Percentiles rank a stretch among this genome's conserved stretches.
These are phyloP conservation scores for Gentiana macrophylla DNA, from an alignment of 257 asterid genomes.

Conservation along the genomic window DNA sequence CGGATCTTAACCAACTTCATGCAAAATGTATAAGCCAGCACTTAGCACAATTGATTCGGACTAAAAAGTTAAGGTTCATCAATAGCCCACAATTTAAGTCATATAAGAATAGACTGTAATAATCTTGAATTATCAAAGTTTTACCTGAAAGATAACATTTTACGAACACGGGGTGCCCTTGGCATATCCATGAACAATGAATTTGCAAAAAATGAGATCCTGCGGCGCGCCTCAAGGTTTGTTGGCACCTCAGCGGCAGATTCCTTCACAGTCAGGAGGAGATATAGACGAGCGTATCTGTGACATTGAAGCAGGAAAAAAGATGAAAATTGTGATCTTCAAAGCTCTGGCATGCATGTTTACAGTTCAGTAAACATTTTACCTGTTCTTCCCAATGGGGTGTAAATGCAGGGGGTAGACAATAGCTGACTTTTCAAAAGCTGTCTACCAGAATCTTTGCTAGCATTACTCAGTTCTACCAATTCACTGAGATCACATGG, in stretches of 20 bases:
- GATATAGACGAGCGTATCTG: constrained; percentile 92
- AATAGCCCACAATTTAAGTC: neutral
- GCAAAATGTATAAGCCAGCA: neutral
- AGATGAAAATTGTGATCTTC: neutral
- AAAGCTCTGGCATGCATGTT: neutral
- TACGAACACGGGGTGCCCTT: constrained; percentile 92
- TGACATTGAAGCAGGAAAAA: constrained; percentile 13
- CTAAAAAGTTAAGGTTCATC: neutral
- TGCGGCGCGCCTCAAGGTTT: constrained; percentile 91
- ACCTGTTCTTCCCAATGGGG: constrained; percentile 99
- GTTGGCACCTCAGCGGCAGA: constrained; percentile 89
- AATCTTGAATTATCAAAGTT: neutral
- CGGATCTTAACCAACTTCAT: too few relatives aligned
- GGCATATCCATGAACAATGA: constrained; percentile 99
- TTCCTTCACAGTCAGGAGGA: constrained; percentile 91
- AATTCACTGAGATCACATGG: constrained; percentile 56
- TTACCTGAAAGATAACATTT: constrained; percentile 95
- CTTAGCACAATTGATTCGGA: neutral
- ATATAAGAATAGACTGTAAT: too few relatives aligned
- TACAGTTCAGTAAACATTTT: neutral
- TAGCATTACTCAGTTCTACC: constrained; percentile 66
- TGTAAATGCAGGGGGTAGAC: constrained; percentile 72
- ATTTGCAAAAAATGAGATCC: constrained; percentile 87
- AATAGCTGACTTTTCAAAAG: constrained; percentile 58
- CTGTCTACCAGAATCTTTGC: constrained; percentile 83